phyloP scores from a whole-genome alignment of 495 filamentous ascomycete species.

The Saxophila tyrrhenica region DNA sequence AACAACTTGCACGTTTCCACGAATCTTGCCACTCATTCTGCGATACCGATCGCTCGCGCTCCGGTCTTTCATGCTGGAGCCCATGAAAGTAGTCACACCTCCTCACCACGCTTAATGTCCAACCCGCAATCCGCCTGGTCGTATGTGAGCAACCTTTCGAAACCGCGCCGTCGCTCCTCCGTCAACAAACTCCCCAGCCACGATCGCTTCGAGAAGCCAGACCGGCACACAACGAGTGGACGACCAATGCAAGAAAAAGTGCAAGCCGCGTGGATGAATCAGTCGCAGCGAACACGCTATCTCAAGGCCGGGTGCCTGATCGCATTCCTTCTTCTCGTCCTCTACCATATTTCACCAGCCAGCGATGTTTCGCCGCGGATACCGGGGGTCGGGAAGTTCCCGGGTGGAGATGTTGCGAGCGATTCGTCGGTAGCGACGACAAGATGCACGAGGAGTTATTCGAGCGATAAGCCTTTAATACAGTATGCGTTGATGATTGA shows the following conservation, averaged over 20 bases:
- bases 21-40: no score
- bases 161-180: constrained; percentile 16
- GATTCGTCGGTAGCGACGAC: constrained; percentile 51
- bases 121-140: constrained; percentile 18
- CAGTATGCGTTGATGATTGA: constrained; percentile 99
- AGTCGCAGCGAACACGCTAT: constrained; percentile 44
- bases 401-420: constrained; percentile 32
- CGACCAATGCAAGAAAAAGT: constrained; percentile 23
- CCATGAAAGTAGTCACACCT: no score
- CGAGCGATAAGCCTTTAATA: constrained; percentile 78
- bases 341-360: constrained; percentile 60
- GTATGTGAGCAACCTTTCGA: constrained; percentile 4
- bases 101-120: no score
- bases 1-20: no score
- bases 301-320: constrained; percentile 74
- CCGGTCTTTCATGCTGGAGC: no score
- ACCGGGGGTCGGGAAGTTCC: constrained; percentile 3
- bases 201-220: constrained; percentile 38
- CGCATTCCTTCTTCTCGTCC: constrained; percentile 57
- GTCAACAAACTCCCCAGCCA: constrained; percentile 6
- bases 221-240: constrained; percentile 23
- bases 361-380: constrained; percentile 26
- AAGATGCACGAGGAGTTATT: constrained; percentile 70
- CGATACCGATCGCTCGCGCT: no score
- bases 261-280: constrained; percentile 39